Percentiles rank a stretch among this genome's conserved stretches.
phyloP scores from a whole-genome alignment of 352 stramenopile species.

The Pythium brachiatum region DNA sequence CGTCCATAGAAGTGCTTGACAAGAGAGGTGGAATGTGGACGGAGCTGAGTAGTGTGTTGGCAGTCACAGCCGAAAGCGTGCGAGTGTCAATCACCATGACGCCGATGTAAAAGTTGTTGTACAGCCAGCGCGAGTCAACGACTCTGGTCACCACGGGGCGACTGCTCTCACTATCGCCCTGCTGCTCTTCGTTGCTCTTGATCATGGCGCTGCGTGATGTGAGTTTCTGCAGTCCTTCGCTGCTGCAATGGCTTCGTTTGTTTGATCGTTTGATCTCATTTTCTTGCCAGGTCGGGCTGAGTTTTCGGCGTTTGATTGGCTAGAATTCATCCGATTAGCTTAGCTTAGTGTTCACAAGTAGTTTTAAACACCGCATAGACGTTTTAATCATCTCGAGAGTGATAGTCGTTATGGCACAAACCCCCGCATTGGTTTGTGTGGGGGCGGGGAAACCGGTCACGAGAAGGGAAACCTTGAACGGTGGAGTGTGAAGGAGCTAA shows the following conservation, averaged over 20 bases:
- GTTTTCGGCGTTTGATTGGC: slow-evolving; percentile 10
- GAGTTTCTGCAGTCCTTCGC: not conserved
- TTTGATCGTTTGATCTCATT: not conserved
- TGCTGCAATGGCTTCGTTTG: not conserved
- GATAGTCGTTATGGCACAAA: slow-evolving; percentile 5
- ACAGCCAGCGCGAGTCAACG: slow-evolving; percentile 65
- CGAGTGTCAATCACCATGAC: slow-evolving; percentile 63
- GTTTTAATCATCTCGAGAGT: slow-evolving; percentile 13
- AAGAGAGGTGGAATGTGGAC: slow-evolving; percentile 45
- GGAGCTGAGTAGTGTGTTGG: slow-evolving; percentile 45
- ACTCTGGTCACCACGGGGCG: slow-evolving; percentile 7
- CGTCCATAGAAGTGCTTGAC: slow-evolving; percentile 14
- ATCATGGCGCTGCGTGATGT: not conserved
- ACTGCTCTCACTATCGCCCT: not conserved
- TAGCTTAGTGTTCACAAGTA: not conserved
- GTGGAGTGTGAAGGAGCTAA: not conserved
- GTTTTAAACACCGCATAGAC: slow-evolving; percentile 2
- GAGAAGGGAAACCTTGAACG: slow-evolving; percentile 22
- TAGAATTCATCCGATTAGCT: slow-evolving; percentile 1
- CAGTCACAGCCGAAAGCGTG: slow-evolving; percentile 24
- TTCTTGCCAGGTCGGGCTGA: not conserved
- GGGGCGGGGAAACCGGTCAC: not conserved
- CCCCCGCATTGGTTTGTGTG: slow-evolving; percentile 9
- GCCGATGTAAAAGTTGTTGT: slow-evolving; percentile 70
- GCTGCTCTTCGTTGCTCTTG: not conserved